Evolutionary conservation across 495 filamentous ascomycete genomes (phyloP).

Genomic region (Cenococcum geophilum): DNA sequence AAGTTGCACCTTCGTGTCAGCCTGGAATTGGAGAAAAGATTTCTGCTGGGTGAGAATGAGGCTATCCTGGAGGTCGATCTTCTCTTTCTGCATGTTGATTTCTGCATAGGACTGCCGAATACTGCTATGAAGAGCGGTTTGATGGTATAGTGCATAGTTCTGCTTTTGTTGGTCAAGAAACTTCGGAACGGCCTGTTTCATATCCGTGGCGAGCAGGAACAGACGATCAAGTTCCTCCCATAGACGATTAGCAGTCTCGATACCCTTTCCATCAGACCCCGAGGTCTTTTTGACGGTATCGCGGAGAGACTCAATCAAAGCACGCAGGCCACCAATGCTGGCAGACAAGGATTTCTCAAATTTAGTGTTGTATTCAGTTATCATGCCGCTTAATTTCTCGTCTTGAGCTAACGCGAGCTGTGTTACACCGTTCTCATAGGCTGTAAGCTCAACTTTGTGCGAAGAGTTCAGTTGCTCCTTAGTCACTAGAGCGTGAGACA

Average conservation of each 20-base stretch:
- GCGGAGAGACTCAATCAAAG: not conserved
- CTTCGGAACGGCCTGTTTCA: conserved; percentile 8
- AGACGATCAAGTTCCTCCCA: conserved; percentile 18
- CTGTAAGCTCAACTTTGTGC: too few relatives aligned
- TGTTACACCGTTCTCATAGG: too few relatives aligned
- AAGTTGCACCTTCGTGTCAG: conserved; percentile 9
- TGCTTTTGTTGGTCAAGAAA: conserved; percentile 23
- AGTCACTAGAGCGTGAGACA: too few relatives aligned
- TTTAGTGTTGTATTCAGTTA: not conserved
- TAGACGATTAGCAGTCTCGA: conserved; percentile 9
- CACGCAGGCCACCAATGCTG: not conserved
- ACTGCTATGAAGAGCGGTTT: conserved; percentile 8
- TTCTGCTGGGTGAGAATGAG: conserved; percentile 22
- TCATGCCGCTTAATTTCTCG: too few relatives aligned
- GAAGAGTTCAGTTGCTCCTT: too few relatives aligned
- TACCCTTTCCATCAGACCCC: not conserved
- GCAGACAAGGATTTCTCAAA: not conserved
- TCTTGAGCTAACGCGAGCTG: too few relatives aligned
- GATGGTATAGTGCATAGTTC: conserved; percentile 15
- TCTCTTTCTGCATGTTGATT: conserved; percentile 16
- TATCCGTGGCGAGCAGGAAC: conserved; percentile 4
- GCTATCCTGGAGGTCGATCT: conserved; percentile 16
- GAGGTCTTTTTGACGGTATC: not conserved
- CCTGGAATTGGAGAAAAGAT: conserved; percentile 21
- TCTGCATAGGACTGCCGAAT: conserved; percentile 11